Conservation (phyloP, 371 early-diverging fungal species). For the Cokeromyces recurvatus region DNA sequence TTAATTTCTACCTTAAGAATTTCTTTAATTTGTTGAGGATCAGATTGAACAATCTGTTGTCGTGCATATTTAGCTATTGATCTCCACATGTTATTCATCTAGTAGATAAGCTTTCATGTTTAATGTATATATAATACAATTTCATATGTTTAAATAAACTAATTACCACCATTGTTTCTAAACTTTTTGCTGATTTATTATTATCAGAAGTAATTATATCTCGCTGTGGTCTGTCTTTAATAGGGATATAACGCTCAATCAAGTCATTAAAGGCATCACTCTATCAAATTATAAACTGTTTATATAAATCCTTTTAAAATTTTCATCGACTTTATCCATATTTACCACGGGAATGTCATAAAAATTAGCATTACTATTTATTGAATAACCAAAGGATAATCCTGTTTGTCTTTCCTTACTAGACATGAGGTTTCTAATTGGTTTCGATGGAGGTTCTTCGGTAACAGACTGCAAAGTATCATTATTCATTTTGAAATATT, state of each 20-base stretch:
- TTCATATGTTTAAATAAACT: background rate
- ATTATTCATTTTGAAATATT: no score
- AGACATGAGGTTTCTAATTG: background rate
- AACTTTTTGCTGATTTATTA: constrained; percentile 16
- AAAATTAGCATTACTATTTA: constrained; percentile 44
- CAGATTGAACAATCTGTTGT: constrained; percentile 45
- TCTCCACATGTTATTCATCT: constrained; percentile 60
- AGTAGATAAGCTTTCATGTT: no score
- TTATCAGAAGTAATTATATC: constrained; percentile 35
- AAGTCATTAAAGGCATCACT: constrained; percentile 52
- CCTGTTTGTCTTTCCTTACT: constrained; percentile 9
- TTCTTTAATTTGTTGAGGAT: constrained; percentile 24
- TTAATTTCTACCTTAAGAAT: constrained; percentile 20
- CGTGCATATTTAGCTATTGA: constrained; percentile 54
- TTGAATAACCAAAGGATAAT: constrained; percentile 19
- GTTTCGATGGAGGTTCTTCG: no score
- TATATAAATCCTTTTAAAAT: no score
- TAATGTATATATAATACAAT: no score
- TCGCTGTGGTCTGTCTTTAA: constrained; percentile 45
- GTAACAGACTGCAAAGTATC: no score
- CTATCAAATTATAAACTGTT: constrained; percentile 28
- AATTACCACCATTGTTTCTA: constrained; percentile 30
- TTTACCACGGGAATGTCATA: constrained; percentile 59
- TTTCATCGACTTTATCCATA: no score
- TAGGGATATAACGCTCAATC: constrained; percentile 47